These are phyloP conservation scores for Ogataea siamensis DNA, from an alignment of 805 yeast genomes.

Conservation along the genomic window DNA sequence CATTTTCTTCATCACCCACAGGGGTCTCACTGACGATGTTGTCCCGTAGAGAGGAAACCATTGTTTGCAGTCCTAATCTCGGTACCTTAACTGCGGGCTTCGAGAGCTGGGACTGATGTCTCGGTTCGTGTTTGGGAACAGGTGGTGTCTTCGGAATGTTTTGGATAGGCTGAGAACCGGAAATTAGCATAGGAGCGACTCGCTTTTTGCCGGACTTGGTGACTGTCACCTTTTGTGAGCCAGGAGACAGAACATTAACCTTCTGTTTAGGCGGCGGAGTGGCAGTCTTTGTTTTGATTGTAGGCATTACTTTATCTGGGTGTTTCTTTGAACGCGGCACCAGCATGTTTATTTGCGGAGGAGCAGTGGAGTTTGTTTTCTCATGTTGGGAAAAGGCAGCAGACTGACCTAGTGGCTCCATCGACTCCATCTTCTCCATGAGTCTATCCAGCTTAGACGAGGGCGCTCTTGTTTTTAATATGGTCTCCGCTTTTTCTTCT, in stretches of 20 bases:
- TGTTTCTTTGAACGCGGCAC: constrained; percentile 34
- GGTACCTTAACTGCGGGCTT: constrained; percentile 56
- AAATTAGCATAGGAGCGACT: constrained; percentile 67
- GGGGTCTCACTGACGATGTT: constrained; percentile 30
- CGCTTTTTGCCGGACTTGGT: constrained; percentile 76
- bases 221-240: constrained; percentile 51
- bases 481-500: constrained; percentile 56
- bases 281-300: constrained; percentile 5
- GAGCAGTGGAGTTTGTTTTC: neutral
- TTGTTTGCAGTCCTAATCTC: constrained; percentile 58
- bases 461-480: constrained; percentile 16
- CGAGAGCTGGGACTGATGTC: constrained; percentile 31
- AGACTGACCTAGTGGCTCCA: constrained; percentile 7
- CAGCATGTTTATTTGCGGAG: constrained; percentile 25
- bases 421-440: constrained; percentile 27
- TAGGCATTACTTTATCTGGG: constrained; percentile 29
- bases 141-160: constrained; percentile 2
- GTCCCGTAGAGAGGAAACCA: constrained; percentile 57
- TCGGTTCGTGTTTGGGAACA: constrained; percentile 25
- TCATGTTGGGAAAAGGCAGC: constrained; percentile 20
- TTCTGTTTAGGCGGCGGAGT: constrained; percentile 6
- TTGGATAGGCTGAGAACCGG: constrained; percentile 30
- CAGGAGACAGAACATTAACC: constrained; percentile 18
- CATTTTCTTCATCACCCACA: constrained; percentile 31
- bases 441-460: constrained; percentile 40